These are phyloP conservation scores for Ophiosphaerella korrae DNA, from an alignment of 2,329 filamentous ascomycete genomes.

Conservation along the genomic window DNA sequence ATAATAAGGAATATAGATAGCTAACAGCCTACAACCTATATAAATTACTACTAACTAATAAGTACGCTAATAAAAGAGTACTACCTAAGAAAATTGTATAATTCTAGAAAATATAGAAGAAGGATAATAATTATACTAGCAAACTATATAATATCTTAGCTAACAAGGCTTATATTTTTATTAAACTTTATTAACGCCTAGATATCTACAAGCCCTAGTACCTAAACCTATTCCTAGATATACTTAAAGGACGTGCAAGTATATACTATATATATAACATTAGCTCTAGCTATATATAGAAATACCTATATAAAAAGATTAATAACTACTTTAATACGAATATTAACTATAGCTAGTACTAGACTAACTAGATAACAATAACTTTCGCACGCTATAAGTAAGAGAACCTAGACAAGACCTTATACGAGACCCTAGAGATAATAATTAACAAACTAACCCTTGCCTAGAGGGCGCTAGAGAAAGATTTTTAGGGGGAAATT, in stretches of 20 bases:
- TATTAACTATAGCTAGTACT: conserved; percentile 1
- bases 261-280: conserved; percentile 2
- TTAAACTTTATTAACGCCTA: background rate
- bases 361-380: background rate
- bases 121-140: conserved; percentile 4
- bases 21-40: background rate
- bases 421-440: no score
- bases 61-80: background rate
- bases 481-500: no score
- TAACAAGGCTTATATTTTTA: conserved; percentile 2
- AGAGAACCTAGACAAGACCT: no score
- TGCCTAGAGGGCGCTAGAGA: no score
- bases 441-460: no score
- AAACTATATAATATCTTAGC: conserved; percentile 6
- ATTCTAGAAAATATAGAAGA: conserved; percentile 3
- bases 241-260: background rate
- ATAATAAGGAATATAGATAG: no score
- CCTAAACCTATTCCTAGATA: background rate
- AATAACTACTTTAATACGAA: conserved; percentile 2
- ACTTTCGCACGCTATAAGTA: background rate
- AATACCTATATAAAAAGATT: background rate
- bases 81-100: conserved; percentile 1
- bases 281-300: background rate
- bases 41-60: background rate
- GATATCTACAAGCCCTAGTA: no score